phyloP scores from a whole-genome alignment of 2,329 filamentous ascomycete species.

The Tolypocladium cylindrosporum region DNA sequence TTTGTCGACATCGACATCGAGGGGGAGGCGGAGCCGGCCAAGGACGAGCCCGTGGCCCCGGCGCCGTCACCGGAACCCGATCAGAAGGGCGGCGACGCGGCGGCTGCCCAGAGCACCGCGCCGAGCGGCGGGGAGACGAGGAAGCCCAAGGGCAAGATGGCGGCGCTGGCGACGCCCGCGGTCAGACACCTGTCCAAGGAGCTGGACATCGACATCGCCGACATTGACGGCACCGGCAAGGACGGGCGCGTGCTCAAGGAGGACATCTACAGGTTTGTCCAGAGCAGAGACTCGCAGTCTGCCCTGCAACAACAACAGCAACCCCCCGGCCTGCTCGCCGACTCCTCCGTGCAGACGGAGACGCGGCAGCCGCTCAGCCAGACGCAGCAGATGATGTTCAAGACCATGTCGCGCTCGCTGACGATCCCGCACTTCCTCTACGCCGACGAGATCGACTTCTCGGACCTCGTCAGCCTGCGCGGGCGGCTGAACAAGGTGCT shows the following conservation, averaged over 20 bases:
- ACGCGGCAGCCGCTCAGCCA: slow-evolving; percentile 60
- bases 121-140: background rate
- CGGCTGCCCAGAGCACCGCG: background rate
- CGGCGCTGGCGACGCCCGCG: slow-evolving; percentile 78
- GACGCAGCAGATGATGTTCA: slow-evolving; percentile 91
- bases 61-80: slow-evolving; percentile 4
- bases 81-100: background rate
- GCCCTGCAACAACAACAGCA: background rate
- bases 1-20: slow-evolving; percentile 93
- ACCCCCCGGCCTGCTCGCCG: background rate
- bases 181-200: slow-evolving; percentile 83
- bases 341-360: slow-evolving; percentile 49
- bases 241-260: slow-evolving; percentile 90
- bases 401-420: slow-evolving; percentile 87
- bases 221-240: slow-evolving; percentile 76
- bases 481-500: slow-evolving; percentile 62
- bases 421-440: slow-evolving; percentile 93
- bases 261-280: slow-evolving; percentile 67
- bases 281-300: slow-evolving; percentile 32
- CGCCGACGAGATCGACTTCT: slow-evolving; percentile 80
- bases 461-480: slow-evolving; percentile 62
- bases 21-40: slow-evolving; percentile 34
- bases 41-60: slow-evolving; percentile 16
- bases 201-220: slow-evolving; percentile 63
- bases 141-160: slow-evolving; percentile 49